Base-by-base conservation (phyloP, 2,329 filamentous ascomycete genomes). In the Colletotrichum endophyticum region DNA sequence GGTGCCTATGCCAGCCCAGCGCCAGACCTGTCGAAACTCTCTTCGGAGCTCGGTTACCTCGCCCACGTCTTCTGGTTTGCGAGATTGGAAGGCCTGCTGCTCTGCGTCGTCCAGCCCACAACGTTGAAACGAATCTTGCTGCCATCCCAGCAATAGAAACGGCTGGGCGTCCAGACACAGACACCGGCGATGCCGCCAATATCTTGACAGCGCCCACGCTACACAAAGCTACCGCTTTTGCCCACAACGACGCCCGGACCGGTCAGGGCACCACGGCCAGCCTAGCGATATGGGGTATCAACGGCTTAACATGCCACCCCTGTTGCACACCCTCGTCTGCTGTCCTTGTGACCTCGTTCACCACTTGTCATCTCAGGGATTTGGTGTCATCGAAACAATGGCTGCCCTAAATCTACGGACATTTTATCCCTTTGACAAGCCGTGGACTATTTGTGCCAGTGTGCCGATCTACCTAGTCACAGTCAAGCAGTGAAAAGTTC, bases 301-400 rank as follows among this genome's bases (percentile, higher is more conserved):
- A 61, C 70, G 73, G 73, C 73, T 76, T 59, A 76, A 69, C 70
- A 69, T 49, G 70, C 39, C 32, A 68, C 70, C 73, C 73, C 64
- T 72, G 73, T 63, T 44, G 36, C 53, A 72, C 56, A 72, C 56
- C 70, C 57, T 73, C 22, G 64, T 69, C 70, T 57, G 28, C 32
- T 69, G 73, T 76, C 59, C 73, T 76, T 76, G 73, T 76, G 73
- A 76, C 70, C 73, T 76, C 64, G 64, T 49, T 44, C 63, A 59
- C 59, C 57, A 67, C 70, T 63, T 75, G 73, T 68, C 63, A 66
- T 44, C 56, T 73, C 73, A 69, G 73, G 73, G 73, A 66, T 73
- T 53, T 19, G 62, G 61, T 22, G 36, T 61, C 57, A 27, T 63
- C 57, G 56, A 57, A 68, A 68, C 39, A 44, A 28, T 44, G 69